Evolutionary conservation across 768 basidiomycete species (phyloP).

Genomic region (Nevesoporus exiguus): DNA sequence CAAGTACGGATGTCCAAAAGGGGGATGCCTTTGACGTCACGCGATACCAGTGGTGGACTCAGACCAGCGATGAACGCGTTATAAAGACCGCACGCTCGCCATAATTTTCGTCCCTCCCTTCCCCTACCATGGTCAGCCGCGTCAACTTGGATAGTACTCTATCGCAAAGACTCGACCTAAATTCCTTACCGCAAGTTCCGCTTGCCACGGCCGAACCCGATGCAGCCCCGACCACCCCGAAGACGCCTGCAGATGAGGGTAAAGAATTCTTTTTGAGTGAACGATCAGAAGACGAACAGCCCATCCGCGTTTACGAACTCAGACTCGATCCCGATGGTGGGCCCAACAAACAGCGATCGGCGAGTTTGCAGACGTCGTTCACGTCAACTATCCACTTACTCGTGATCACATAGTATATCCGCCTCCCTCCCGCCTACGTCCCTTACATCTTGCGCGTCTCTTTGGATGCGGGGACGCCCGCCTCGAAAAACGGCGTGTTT

Average conservation of each 20-base stretch:
- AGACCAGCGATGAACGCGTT: slow-evolving; percentile 1
- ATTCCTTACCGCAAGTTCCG: slow-evolving; percentile 15
- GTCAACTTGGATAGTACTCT: background rate
- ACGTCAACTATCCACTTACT: slow-evolving; percentile 6
- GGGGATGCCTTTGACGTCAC: slow-evolving; percentile 12
- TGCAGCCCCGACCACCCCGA: slow-evolving; percentile 51
- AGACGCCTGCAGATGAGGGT: slow-evolving; percentile 91
- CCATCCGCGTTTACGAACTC: slow-evolving; percentile 84
- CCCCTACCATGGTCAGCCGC: slow-evolving; percentile 14
- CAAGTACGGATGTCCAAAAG: background rate
- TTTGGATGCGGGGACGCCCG: slow-evolving; percentile 88
- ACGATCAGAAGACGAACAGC: slow-evolving; percentile 49
- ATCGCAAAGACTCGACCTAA: slow-evolving; percentile 9
- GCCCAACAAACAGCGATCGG: slow-evolving; percentile 80
- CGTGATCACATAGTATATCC: slow-evolving; percentile 69
- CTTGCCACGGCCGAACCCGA: background rate
- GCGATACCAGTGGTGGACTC: background rate
- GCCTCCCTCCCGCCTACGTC: slow-evolving; percentile 83
- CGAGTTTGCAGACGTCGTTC: slow-evolving; percentile 37
- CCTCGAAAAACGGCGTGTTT: slow-evolving; percentile 86
- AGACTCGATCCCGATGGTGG: slow-evolving; percentile 87
- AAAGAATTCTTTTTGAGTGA: slow-evolving; percentile 79
- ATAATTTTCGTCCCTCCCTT: background rate
- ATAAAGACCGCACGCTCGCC: slow-evolving; percentile 14
- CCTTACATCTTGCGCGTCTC: slow-evolving; percentile 92